Conservation (phyloP, 768 basidiomycete species). For the Leccinum ochraceum region DNA sequence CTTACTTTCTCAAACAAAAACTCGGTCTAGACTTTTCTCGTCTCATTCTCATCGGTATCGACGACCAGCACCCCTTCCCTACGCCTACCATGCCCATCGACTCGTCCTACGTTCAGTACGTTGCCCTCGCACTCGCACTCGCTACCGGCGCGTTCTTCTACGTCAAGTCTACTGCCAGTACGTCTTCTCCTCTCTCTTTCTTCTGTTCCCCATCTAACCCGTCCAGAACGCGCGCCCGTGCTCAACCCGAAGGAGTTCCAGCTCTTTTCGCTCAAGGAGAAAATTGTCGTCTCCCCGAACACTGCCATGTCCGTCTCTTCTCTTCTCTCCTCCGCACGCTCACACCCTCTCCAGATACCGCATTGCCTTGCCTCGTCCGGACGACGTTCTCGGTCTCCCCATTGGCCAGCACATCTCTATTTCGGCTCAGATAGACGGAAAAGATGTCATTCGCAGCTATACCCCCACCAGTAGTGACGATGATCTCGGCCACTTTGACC, state of each 20-base stretch:
- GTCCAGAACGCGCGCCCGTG: slow-evolving; percentile 63
- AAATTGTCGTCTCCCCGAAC: slow-evolving; percentile 87
- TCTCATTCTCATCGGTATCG: slow-evolving; percentile 54
- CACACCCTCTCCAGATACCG: slow-evolving; percentile 66
- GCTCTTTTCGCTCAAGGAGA: slow-evolving; percentile 77
- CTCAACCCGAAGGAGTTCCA: slow-evolving; percentile 79
- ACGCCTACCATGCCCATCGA: slow-evolving; percentile 17
- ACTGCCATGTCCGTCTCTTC: slow-evolving; percentile 79
- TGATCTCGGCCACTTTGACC: slow-evolving; percentile 91
- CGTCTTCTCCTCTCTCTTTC: slow-evolving; percentile 30
- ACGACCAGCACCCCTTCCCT: slow-evolving; percentile 29
- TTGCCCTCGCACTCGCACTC: slow-evolving; percentile 54
- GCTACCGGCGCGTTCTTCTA: slow-evolving; percentile 53
- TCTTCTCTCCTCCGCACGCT: background rate
- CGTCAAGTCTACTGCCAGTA: slow-evolving; percentile 47
- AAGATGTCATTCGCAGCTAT: slow-evolving; percentile 88
- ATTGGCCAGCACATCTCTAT: slow-evolving; percentile 96
- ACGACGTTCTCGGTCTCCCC: slow-evolving; percentile 87
- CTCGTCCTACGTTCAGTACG: slow-evolving; percentile 40
- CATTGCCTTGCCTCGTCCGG: slow-evolving; percentile 73
- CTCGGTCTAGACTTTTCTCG: background rate
- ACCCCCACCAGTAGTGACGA: slow-evolving; percentile 95
- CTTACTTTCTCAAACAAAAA: background rate
- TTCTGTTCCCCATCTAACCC: background rate
- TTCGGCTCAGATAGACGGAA: slow-evolving; percentile 87